A percentile compares a stretch with the other conserved stretches of the same genome.
These are phyloP conservation scores for Hortiboletus campestris DNA, from an alignment of 768 basidiomycete species.

Conservation along the genomic window DNA sequence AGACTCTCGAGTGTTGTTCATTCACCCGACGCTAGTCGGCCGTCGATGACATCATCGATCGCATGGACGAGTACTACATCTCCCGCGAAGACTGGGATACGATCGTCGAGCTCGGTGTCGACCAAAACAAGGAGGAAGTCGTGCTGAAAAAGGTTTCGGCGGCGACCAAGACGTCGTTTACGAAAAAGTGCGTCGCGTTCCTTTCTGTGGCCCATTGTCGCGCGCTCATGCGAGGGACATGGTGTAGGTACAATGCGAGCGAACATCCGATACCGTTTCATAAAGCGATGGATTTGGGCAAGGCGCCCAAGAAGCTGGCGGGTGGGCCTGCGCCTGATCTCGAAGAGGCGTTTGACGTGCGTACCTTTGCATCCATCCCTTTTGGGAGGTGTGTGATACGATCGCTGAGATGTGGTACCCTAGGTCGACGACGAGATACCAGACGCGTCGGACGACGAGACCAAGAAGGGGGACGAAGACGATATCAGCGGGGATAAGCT, in stretches of 20 bases:
- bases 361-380: slow-evolving; percentile 22
- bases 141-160: slow-evolving; percentile 83
- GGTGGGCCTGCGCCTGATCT: slow-evolving; percentile 79
- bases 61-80: slow-evolving; percentile 94
- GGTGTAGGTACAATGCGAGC: slow-evolving; percentile 74
- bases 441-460: slow-evolving; percentile 52
- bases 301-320: slow-evolving; percentile 75
- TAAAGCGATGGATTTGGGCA: slow-evolving; percentile 79
- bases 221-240: too few relatives aligned
- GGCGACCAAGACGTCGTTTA: slow-evolving; percentile 81
- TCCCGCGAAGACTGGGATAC: slow-evolving; percentile 97
- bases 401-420: background rate
- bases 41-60: slow-evolving; percentile 76
- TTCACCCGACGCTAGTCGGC: slow-evolving; percentile 34
- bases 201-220: background rate
- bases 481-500: slow-evolving; percentile 57
- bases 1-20: background rate
- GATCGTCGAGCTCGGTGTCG: slow-evolving; percentile 90
- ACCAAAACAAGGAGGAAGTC: slow-evolving; percentile 65
- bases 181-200: slow-evolving; percentile 61
- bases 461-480: slow-evolving; percentile 29
- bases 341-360: slow-evolving; percentile 86
- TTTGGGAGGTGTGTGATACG: background rate
- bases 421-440: slow-evolving; percentile 46
- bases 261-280: slow-evolving; percentile 97